Conservation (phyloP, 106 monocot species). For the Dendrobium nobile region DNA sequence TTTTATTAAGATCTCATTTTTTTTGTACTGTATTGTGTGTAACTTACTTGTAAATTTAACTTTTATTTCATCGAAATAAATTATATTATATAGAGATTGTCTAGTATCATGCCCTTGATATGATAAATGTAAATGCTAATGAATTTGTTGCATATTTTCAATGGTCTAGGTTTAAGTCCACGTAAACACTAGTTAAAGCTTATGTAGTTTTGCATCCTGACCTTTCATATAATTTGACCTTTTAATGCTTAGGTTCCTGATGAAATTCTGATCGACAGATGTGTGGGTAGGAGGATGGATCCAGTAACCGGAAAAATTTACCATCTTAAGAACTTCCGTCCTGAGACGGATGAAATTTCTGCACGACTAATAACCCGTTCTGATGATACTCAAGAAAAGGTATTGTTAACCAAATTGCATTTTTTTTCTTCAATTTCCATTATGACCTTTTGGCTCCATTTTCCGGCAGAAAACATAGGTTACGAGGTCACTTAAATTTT, state of each 20-base stretch:
- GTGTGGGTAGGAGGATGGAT: slow-evolving; percentile 96
- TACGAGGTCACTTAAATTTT: too few species aligned
- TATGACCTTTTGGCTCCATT: not conserved
- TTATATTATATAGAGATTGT: not conserved
- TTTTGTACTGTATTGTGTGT: too few species aligned
- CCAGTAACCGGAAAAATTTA: slow-evolving; percentile 86
- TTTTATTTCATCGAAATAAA: not conserved
- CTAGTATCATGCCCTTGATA: not conserved
- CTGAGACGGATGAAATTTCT: slow-evolving; percentile 80
- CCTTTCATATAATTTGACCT: slow-evolving; percentile 18
- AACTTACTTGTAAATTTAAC: too few species aligned
- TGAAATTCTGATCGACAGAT: slow-evolving; percentile 89
- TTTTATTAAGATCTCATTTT: too few species aligned
- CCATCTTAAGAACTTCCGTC: slow-evolving; percentile 73
- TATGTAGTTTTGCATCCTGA: slow-evolving; percentile 3
- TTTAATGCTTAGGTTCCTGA: slow-evolving; percentile 82
- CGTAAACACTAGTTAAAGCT: not conserved
- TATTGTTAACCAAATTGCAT: slow-evolving; percentile 12
- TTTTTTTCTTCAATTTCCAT: not conserved
- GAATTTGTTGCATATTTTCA: not conserved
- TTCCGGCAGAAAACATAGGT: too few species aligned
- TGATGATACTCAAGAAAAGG: slow-evolving; percentile 87
- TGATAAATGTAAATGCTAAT: not conserved
- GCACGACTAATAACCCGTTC: slow-evolving; percentile 63
- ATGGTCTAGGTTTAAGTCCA: not conserved